Evolutionary conservation across 768 basidiomycete species (phyloP), one percentile per base, ranked within the genome.

Genomic region (Pleurotus tuoliensis): DNA sequence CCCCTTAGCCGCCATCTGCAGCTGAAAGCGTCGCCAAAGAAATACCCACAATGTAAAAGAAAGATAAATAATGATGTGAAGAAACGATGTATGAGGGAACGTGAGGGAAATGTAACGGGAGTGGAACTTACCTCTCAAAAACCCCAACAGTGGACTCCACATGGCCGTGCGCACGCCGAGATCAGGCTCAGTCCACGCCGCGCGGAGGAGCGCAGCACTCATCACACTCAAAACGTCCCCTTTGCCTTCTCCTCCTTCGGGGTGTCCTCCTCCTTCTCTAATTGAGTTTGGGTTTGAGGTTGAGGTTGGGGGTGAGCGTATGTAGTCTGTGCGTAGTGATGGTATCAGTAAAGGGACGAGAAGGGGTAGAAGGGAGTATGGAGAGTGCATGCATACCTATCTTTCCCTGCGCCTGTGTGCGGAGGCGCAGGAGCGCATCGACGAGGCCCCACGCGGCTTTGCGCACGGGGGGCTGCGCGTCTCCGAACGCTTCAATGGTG

Each of bases 101-200:
- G 9, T 15, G 15, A 30, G n/a, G 25, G 16, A n/a, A 44, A 53
- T 62, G n/a, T 25, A 25, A 25, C 24, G 24, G 24, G 24, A 24
- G 24, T 24, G 0, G 18, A 18, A 65, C 77, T 45, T 61, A 91
- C 94, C 84, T 70, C 81, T 83, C 41, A 96, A 69, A 63, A 92
- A 90, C 9, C 76, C 75, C 7, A 94, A 71, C 48, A 92, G 64
- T 0, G 90, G 87, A 40, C 81, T 80, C 76, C 87, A 88, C 81
- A 94, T 86, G 1, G 69, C 67, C 3, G 72, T 69, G 61, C 88
- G 86, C 2, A 96, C 93, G 3, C 74, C 74, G 1, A 74, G 60
- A 61, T 96, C 93, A 0, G 79, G 73, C 65, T 98, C 94, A 0
- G 82, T 67, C 79, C 79, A 83, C 4, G 79, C 78, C 4, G 88